Evolutionary conservation across 345 rosid genomes (phyloP).

Genomic region (Cochlearia excelsa): DNA sequence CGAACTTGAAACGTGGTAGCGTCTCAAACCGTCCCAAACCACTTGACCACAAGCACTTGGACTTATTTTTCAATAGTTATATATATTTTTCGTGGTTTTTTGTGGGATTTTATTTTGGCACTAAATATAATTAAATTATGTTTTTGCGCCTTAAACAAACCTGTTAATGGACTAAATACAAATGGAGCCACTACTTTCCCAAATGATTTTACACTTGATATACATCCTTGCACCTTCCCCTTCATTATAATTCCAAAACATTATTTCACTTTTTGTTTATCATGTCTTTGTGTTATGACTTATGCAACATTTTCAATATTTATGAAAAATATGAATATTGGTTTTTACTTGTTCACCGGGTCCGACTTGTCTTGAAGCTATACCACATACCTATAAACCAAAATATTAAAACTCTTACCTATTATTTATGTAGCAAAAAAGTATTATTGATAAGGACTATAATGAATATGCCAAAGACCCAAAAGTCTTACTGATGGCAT

Average conservation of each 20-base stretch:
- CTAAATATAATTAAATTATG: no score
- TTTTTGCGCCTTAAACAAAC: conserved; percentile 27
- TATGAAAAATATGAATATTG: no score
- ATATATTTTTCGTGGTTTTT: no score
- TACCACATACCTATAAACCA: conserved; percentile 43
- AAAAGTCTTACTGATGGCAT: conserved; percentile 61
- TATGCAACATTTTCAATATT: no score
- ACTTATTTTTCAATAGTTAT: no score
- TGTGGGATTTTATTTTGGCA: no score
- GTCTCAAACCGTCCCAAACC: no score
- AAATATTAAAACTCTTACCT: background rate
- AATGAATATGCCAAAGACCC: background rate
- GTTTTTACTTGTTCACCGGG: conserved; percentile 65
- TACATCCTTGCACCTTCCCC: conserved; percentile 96
- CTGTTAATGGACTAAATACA: conserved; percentile 83
- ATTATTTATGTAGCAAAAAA: background rate
- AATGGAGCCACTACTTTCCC: conserved; percentile 75
- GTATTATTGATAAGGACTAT: background rate
- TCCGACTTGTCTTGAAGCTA: conserved; percentile 80
- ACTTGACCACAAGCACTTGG: no score
- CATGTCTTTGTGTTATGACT: no score
- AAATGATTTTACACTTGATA: conserved; percentile 66
- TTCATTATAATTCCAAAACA: conserved; percentile 28
- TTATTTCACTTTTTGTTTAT: no score
- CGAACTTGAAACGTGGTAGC: no score